Percentiles rank a stretch among this genome's conserved stretches.
Conservation (phyloP, 2,329 filamentous ascomycete genomes). For the Sporothrix pallida region DNA sequence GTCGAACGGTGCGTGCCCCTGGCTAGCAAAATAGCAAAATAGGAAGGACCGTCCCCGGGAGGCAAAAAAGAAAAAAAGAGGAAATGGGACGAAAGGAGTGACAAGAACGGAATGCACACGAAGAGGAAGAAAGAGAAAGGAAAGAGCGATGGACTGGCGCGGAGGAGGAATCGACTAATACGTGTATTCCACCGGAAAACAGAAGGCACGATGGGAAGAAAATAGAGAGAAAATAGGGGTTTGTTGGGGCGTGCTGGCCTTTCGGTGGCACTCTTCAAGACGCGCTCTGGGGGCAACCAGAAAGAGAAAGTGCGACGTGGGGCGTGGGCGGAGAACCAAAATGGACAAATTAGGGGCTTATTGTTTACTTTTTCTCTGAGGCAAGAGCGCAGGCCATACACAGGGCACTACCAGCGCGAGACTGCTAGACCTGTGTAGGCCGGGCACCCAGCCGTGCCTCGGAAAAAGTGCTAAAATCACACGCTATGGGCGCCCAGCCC, state of each 20-base stretch:
- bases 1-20: not conserved
- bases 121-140: constrained; percentile 1
- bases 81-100: constrained; percentile 18
- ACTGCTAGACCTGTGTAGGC: not conserved
- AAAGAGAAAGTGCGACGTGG: constrained; percentile 24
- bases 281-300: constrained; percentile 1
- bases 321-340: constrained; percentile 13
- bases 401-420: not conserved
- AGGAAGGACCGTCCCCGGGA: constrained; percentile 24
- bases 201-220: constrained; percentile 15
- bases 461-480: not conserved
- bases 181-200: constrained; percentile 2
- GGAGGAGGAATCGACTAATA: not conserved
- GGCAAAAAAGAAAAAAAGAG: constrained; percentile 1
- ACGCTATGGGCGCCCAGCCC: constrained; percentile 11
- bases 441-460: constrained; percentile 7
- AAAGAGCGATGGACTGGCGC: constrained; percentile 16
- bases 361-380: constrained; percentile 28
- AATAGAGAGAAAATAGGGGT: not conserved
- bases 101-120: constrained; percentile 24
- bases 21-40: constrained; percentile 20
- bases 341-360: constrained; percentile 8
- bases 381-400: too few relatives aligned
- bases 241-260: not conserved
- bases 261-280: not conserved